These are phyloP conservation scores for Elsinoe perseae DNA, from an alignment of 2,329 filamentous ascomycete species.

Conservation along the genomic window DNA sequence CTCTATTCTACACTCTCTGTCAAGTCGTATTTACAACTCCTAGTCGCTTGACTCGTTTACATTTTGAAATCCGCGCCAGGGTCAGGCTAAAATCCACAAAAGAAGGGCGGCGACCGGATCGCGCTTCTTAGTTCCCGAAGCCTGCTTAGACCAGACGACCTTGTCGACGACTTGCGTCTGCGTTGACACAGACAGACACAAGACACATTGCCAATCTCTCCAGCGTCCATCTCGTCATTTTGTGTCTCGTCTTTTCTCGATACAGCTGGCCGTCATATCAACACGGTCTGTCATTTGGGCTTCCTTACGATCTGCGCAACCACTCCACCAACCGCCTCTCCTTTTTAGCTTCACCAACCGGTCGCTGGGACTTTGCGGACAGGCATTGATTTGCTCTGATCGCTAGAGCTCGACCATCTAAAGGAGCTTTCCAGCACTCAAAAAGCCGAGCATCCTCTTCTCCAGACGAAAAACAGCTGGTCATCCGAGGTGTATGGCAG, in stretches of 20 bases:
- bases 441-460: background rate
- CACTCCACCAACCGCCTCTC: background rate
- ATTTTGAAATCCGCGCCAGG: constrained; percentile 1
- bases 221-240: background rate
- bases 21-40: background rate
- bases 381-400: constrained; percentile 21
- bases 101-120: background rate
- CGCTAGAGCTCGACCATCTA: background rate
- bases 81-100: constrained; percentile 6
- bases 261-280: background rate
- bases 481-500: background rate
- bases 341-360: background rate
- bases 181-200: background rate
- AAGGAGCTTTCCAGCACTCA: background rate
- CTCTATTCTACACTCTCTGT: background rate
- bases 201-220: constrained; percentile 10
- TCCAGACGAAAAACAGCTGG: background rate
- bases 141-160: constrained; percentile 5
- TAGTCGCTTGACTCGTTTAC: constrained; percentile 4
- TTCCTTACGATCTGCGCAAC: background rate
- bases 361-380: constrained; percentile 9
- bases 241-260: background rate
- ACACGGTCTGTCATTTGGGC: background rate
- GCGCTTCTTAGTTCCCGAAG: constrained; percentile 9
- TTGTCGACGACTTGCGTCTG: background rate